A percentile compares a stretch with the other conserved stretches of the same genome.
Conservation (phyloP, 2,329 filamentous ascomycete genomes). For the Niveomyces coronatus region DNA sequence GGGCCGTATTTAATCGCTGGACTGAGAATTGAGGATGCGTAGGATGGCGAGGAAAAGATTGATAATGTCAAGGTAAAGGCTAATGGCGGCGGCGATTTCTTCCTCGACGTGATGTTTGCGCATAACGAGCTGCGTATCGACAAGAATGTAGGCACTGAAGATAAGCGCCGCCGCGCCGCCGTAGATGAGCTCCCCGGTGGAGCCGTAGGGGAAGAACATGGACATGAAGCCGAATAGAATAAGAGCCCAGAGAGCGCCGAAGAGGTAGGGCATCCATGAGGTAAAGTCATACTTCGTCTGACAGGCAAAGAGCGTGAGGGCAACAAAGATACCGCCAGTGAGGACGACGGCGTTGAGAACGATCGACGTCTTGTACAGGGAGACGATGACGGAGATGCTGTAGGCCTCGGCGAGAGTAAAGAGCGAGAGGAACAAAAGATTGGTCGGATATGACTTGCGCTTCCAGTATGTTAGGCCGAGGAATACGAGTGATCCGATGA, state of each 20-base stretch:
- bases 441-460: constrained; percentile 88
- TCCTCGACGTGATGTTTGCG: constrained; percentile 95
- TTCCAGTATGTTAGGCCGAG: constrained; percentile 91
- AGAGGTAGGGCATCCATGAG: constrained; percentile 90
- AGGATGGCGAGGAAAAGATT: constrained; percentile 96
- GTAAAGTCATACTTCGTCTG: constrained; percentile 99
- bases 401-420: constrained; percentile 94
- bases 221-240: constrained; percentile 90
- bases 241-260: constrained; percentile 80
- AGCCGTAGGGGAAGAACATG: constrained; percentile 76
- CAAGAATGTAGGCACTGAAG: constrained; percentile 89
- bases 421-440: constrained; percentile 79
- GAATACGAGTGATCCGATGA: constrained; percentile 74
- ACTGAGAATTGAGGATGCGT: constrained; percentile 91
- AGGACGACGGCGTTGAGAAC: constrained; percentile 86
- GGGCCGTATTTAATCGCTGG: constrained; percentile 61
- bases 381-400: constrained; percentile 83
- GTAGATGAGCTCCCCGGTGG: constrained; percentile 75
- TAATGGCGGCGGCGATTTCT: constrained; percentile 92
- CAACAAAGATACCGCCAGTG: constrained; percentile 72
- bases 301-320: constrained; percentile 81
- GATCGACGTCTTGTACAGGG: constrained; percentile 73
- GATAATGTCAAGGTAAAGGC: constrained; percentile 89
- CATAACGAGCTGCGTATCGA: constrained; percentile 93
- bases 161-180: constrained; percentile 73